These are phyloP conservation scores for Schwanniomyces vanrijiae DNA, from an alignment of 805 yeast genomes.

Conservation along the genomic window DNA sequence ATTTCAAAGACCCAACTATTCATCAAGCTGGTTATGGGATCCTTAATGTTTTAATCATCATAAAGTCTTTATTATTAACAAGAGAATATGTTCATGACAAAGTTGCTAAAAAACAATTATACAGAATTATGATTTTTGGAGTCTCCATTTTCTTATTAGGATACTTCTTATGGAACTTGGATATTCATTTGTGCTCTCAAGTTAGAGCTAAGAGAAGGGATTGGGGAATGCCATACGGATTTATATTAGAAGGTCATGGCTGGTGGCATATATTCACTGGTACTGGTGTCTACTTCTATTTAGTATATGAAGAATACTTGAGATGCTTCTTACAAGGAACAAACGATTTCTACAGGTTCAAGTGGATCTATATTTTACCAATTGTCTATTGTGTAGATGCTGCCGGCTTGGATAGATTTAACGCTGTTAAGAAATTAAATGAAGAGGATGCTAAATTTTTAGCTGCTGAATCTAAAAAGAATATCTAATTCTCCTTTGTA, in stretches of 20 bases:
- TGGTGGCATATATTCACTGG: slow-evolving; percentile 97
- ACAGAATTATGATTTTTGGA: slow-evolving; percentile 58
- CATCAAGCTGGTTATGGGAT: slow-evolving; percentile 86
- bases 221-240: slow-evolving; percentile 81
- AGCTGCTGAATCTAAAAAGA: slow-evolving; percentile 9
- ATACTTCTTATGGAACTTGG: slow-evolving; percentile 85
- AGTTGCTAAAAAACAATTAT: slow-evolving; percentile 47
- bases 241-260: slow-evolving; percentile 86
- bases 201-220: slow-evolving; percentile 61
- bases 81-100: slow-evolving; percentile 51
- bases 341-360: slow-evolving; percentile 55
- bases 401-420: slow-evolving; percentile 21
- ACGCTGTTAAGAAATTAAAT: slow-evolving; percentile 16
- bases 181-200: slow-evolving; percentile 70
- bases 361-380: slow-evolving; percentile 62
- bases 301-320: slow-evolving; percentile 75
- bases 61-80: slow-evolving; percentile 56
- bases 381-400: slow-evolving; percentile 37
- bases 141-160: slow-evolving; percentile 67
- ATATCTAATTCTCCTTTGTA: slow-evolving; percentile 4
- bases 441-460: slow-evolving; percentile 10
- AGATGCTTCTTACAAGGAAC: slow-evolving; percentile 62
- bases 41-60: slow-evolving; percentile 71
- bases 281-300: slow-evolving; percentile 81
- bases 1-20: slow-evolving; percentile 76